Evolutionary conservation across 2,329 filamentous ascomycete genomes (phyloP).

Genomic region (Ophiostoma piceae): DNA sequence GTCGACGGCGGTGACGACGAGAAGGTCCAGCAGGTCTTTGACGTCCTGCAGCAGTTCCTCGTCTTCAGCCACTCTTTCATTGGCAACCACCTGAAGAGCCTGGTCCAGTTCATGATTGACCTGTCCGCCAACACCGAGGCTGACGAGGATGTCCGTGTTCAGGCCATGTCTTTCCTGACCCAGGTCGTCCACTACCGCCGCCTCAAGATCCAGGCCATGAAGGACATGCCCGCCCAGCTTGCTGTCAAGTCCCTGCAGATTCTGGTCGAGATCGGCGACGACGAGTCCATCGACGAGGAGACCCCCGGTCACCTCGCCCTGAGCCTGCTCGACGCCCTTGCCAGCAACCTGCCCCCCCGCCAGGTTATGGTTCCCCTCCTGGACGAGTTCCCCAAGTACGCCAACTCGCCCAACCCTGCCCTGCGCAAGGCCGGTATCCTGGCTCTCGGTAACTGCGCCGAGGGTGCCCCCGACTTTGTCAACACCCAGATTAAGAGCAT

Average conservation of each 20-base stretch:
- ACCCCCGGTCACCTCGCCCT: constrained; percentile 82
- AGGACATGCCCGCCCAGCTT: constrained; percentile 74
- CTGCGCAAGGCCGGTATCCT: constrained; percentile 87
- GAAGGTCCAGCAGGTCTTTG: constrained; percentile 82
- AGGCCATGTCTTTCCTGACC: constrained; percentile 90
- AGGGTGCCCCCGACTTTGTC: constrained; percentile 96
- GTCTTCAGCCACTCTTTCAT: constrained; percentile 83
- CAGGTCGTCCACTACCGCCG: constrained; percentile 88
- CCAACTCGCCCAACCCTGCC: constrained; percentile 66
- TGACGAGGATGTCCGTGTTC: constrained; percentile 79
- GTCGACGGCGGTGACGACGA: constrained; percentile 80
- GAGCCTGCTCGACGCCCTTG: constrained; percentile 80
- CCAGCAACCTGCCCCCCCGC: constrained; percentile 81
- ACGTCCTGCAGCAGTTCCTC: constrained; percentile 93
- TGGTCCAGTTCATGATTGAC: constrained; percentile 91
- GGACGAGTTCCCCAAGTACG: constrained; percentile 77
- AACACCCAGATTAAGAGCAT: constrained; percentile 84
- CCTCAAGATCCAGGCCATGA: constrained; percentile 89
- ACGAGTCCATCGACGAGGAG: constrained; percentile 75
- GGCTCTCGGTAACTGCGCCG: constrained; percentile 86
- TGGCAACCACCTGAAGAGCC: constrained; percentile 78
- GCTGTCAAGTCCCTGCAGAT: constrained; percentile 86
- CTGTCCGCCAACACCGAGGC: constrained; percentile 70
- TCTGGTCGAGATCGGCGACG: constrained; percentile 77
- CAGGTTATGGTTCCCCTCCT: constrained; percentile 92